phyloP scores from a whole-genome alignment of 179 eudicot genomes.

The Silene coronaria region DNA sequence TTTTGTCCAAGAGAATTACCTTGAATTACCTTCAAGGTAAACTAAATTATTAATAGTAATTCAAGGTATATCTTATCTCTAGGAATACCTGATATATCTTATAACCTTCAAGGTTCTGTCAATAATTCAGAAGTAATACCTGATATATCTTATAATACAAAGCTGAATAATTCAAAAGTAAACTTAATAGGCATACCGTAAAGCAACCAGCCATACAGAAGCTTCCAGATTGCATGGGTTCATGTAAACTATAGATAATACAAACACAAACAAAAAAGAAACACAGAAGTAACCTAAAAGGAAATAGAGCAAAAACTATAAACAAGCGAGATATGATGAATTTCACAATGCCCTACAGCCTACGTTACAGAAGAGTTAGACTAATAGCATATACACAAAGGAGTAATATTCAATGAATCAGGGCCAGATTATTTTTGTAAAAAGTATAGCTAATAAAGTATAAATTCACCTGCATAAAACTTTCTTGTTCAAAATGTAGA shows the following conservation, averaged over 20 bases:
- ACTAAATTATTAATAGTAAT: too few relatives aligned
- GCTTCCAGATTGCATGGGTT: not conserved
- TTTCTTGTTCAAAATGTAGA: not conserved
- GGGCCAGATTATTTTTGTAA: constrained; percentile 10
- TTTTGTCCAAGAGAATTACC: too few relatives aligned
- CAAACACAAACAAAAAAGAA: not conserved
- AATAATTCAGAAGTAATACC: too few relatives aligned
- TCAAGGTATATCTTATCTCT: too few relatives aligned
- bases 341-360: not conserved
- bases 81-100: too few relatives aligned
- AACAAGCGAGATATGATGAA: not conserved
- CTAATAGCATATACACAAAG: not conserved
- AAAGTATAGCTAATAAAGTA: constrained; percentile 8
- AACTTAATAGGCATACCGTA: not conserved
- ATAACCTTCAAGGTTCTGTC: too few relatives aligned
- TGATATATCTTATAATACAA: too few relatives aligned
- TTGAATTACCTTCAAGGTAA: too few relatives aligned
- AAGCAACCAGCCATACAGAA: not conserved
- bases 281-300: not conserved
- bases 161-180: too few relatives aligned
- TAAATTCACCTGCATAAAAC: constrained; percentile 12
- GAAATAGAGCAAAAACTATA: not conserved
- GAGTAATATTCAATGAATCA: not conserved
- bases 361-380: not conserved
- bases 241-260: not conserved